Base-by-base conservation (phyloP, 495 filamentous ascomycete genomes). In the Penicillium alfredii region DNA sequence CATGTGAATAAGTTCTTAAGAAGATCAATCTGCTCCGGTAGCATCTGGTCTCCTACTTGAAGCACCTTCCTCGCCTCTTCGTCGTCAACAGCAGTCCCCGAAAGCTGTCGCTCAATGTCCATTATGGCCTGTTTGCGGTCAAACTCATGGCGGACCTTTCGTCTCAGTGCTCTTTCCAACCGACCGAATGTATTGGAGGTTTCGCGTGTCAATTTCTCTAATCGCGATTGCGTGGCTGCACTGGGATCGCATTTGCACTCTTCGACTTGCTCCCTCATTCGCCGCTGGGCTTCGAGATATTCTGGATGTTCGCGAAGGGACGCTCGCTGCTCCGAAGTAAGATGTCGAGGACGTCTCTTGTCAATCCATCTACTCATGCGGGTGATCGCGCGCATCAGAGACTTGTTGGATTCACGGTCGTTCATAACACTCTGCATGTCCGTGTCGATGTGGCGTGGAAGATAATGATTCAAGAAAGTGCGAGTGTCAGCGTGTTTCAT, bases 381-480 rank as follows among this genome's bases (percentile, higher is more conserved):
- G 38, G 44, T 63, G 30, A 60, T 44, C 5, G 53, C 49, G 14
- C 40, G 44, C 42, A 62, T 62, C 19, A 66, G 30, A 8, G 34
- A 17, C 17, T 40, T 45, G 17, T 64, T 44, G 13, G 61, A 49
- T 29, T 53, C 33, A 15, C 35, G 48, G 41, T 51, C 44, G 28
- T 43, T 48, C 33, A 66, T 54, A 8, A 66, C 37, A 35, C 35
- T 51, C 25, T 56, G 44, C 24, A 57, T 56, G 24, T 63, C 61
- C 15, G 47, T 60, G 17, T 56, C 51, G 17, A 64, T 49, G n/a
- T 33, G 30, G 17, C 55, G 50, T 25, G 30, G 56, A 45, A 60
- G 56, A 42, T 67, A 64, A 47, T 65, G 49, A 28, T 61, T 56
- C 14, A 67, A 32, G 40, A 63, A 63, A 14, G 59, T 62, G 2